These are phyloP conservation scores for Atalantia buxifolia DNA, from an alignment of 345 rosid species.

Conservation along the genomic window DNA sequence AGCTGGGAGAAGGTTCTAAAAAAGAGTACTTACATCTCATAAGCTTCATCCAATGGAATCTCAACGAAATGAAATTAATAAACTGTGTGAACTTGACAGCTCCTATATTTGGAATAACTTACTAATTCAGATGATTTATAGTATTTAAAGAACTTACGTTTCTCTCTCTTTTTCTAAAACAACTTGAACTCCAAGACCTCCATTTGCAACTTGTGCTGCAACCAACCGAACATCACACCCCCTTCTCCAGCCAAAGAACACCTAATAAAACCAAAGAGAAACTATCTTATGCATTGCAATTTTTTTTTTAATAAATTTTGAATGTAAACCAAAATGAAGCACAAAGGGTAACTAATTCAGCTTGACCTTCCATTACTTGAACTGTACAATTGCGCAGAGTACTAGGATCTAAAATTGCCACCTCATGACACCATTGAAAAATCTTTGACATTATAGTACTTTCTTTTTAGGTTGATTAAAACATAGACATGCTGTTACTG, in stretches of 20 bases:
- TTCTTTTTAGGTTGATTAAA: no score
- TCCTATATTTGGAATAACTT: background rate
- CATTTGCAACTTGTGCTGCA: slow-evolving; percentile 23
- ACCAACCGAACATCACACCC: slow-evolving; percentile 29
- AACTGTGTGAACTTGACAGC: background rate
- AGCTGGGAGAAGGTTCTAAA: background rate
- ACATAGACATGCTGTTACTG: no score
- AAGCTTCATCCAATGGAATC: no score
- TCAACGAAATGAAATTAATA: no score
- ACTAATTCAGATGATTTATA: background rate
- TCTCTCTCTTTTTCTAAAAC: slow-evolving; percentile 15
- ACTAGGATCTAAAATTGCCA: background rate
- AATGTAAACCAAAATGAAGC: background rate
- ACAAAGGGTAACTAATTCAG: no score
- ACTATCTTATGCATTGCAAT: background rate
- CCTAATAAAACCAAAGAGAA: slow-evolving; percentile 7
- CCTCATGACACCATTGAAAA: background rate
- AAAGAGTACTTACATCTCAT: no score
- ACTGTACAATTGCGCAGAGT: background rate
- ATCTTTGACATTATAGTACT: background rate
- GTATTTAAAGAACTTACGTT: slow-evolving; percentile 10
- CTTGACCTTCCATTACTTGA: background rate
- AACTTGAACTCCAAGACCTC: slow-evolving; percentile 25
- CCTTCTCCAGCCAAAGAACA: slow-evolving; percentile 24
- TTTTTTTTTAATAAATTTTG: background rate